Evolutionary conservation across 805 yeast genomes (phyloP), one percentile per base, ranked within the genome.

Genomic region (Suhomyces tanzawaensis): DNA sequence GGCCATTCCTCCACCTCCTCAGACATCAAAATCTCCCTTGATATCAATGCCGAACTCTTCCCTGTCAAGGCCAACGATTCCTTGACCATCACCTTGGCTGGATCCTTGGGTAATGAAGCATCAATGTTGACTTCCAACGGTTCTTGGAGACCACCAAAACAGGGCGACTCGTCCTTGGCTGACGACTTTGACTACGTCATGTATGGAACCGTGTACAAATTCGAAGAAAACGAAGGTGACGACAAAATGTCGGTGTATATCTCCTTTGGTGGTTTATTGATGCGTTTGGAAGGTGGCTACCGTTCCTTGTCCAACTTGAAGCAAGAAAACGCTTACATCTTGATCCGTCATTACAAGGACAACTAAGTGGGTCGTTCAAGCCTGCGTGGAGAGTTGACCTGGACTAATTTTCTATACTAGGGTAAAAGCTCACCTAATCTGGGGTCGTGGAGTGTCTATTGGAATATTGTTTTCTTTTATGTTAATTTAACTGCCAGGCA

Each of bases 171-270:
- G 56, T 77, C 95, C 4, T 73, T 91, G 53, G 96, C 96, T 49
- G 97, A 91, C 60, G 98, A 93, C 58, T 91, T 89, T 69, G 98
- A 91, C 62, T 93, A 93, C 55, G 98, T 93, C 48, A 91, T 93
- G 98, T 81, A 90, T 60, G 99, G 99, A 38, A 89, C 96, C 5
- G 95, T 93, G 32, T 93, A 93, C 72, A 90, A 91, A 62, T 93
- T 93, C 58, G 96, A 91, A 61, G 99, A 93, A 66, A 78, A 82
- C 45, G 57, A 62, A 27, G 71, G 73, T 29, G 77, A 77, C 47
- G 86, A 81, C 55, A 71, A 70, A 48, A 84, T 88, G 64, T 82
- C 95, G 15, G 96, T 91, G 17, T 93, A 88, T 59, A 86, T 88
- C 41, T 91, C 98, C 3, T 93, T 90, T 61, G 99, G 99, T 40